Base-by-base conservation (phyloP, 23 red algal genomes). In the Gracilaria domingensis region DNA sequence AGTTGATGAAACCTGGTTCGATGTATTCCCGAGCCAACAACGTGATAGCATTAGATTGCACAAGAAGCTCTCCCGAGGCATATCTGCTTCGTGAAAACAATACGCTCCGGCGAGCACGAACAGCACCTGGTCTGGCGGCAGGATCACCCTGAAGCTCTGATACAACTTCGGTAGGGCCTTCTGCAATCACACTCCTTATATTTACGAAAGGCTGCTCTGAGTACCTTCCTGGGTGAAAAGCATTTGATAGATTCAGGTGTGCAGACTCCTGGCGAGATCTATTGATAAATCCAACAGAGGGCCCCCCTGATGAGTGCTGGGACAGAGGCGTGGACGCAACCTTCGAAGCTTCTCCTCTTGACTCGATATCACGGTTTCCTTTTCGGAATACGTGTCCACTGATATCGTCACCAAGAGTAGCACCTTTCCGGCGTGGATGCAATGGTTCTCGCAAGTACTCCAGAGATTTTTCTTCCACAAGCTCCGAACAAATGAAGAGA, bases 41-140 rank as follows among this genome's bases (percentile, higher is more conserved):
- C 21, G 93, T 87, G 39, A 80, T 82, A 28, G 84, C 25, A 81
- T 66, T 84, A 12, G 87, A 95, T 44, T 84, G 93, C 26, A 95
- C 67, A 70, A 95, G 74, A 28, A 95, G 86, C 70, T 95, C 93
- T 40, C 93, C 93, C 6, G 93, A 95, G 14, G 93, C 93, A 60
- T 95, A 95, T 11, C 93, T 65, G 57, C 83, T 88, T 54, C 92
- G 37, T 44, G 82, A 87, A 87, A 94, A 94, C n/a, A 94, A 76
- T 18, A 76, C 38, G 24, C 92, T 82, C 36, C 92, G 83, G 23
- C 89, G 69, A 50, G 89, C 80, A 48, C 89, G 58, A 36, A 40
- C 66, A 12, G 80, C 80, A 14, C 80, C 89, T 30, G 89, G 64
- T 21, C 36, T 75, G 14, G 65, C 65, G 11, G 60, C 37, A 42